These are phyloP conservation scores for Fusarium nurragi DNA, from an alignment of 2,329 filamentous ascomycete genomes.

Conservation along the genomic window DNA sequence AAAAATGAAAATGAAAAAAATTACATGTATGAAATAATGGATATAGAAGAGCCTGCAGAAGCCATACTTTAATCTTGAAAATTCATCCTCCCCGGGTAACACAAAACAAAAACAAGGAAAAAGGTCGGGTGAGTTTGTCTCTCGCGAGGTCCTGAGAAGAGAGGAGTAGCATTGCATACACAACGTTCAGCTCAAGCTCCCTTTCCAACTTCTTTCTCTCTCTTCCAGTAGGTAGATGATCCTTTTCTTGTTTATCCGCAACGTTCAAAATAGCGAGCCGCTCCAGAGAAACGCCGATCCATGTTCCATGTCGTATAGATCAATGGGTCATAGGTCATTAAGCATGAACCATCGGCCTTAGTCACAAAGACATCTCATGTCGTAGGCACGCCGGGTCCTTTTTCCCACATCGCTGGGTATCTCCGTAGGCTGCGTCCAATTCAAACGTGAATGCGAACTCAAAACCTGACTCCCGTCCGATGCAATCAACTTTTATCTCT, in stretches of 20 bases:
- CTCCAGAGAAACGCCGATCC: slow-evolving; percentile 41
- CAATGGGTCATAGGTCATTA: slow-evolving; percentile 41
- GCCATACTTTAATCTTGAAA: slow-evolving; percentile 43
- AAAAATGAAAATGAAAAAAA: slow-evolving; percentile 38
- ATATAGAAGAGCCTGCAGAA: slow-evolving; percentile 44
- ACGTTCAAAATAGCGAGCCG: slow-evolving; percentile 40
- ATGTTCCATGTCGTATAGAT: slow-evolving; percentile 38
- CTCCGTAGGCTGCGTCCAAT: slow-evolving; percentile 37
- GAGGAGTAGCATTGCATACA: slow-evolving; percentile 23
- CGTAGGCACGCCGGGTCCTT: slow-evolving; percentile 27
- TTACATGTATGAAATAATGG: slow-evolving; percentile 46
- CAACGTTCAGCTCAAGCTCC: slow-evolving; percentile 29
- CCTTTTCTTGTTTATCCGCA: slow-evolving; percentile 41
- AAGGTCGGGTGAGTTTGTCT: slow-evolving; percentile 33
- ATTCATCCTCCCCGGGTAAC: slow-evolving; percentile 41
- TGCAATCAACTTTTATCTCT: slow-evolving; percentile 47
- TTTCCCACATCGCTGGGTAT: slow-evolving; percentile 36
- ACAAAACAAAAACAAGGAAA: slow-evolving; percentile 39
- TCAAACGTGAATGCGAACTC: slow-evolving; percentile 44
- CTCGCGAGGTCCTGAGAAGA: slow-evolving; percentile 40
- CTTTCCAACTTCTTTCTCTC: slow-evolving; percentile 37
- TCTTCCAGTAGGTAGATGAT: slow-evolving; percentile 37
- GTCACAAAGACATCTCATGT: slow-evolving; percentile 34
- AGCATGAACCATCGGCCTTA: slow-evolving; percentile 36
- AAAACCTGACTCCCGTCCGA: slow-evolving; percentile 53